These are phyloP conservation scores for Rubroshorea leprosula DNA, from an alignment of 345 rosid species.

Conservation along the genomic window DNA sequence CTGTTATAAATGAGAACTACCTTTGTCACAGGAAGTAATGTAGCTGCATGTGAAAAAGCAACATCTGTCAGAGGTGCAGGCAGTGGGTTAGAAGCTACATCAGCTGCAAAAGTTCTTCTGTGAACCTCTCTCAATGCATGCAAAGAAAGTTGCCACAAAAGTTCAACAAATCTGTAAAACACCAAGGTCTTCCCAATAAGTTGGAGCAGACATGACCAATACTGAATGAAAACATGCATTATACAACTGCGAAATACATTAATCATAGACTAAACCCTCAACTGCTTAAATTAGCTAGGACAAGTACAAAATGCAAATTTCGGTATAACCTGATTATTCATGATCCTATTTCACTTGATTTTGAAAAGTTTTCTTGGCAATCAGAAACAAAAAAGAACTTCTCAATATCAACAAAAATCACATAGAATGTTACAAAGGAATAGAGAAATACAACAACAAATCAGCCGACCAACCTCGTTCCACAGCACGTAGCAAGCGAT, in stretches of 20 bases:
- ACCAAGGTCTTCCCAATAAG: neutral
- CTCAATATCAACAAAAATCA: neutral
- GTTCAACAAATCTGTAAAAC: slow-evolving; percentile 88
- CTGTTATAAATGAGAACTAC: slow-evolving; percentile 24
- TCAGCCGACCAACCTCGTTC: slow-evolving; percentile 54
- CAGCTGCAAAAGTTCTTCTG: slow-evolving; percentile 84
- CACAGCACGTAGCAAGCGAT: slow-evolving; percentile 97
- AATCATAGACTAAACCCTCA: neutral
- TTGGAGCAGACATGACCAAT: no score
- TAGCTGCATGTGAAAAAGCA: slow-evolving; percentile 96
- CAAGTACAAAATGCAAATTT: neutral
- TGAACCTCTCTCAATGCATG: slow-evolving; percentile 97
- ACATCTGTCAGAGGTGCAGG: slow-evolving; percentile 97
- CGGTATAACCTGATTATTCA: neutral
- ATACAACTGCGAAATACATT: neutral
- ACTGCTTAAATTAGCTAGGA: neutral
- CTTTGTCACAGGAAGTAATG: slow-evolving; percentile 96
- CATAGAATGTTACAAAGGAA: no score
- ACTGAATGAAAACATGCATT: neutral
- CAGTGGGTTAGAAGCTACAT: slow-evolving; percentile 75
- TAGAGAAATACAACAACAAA: neutral
- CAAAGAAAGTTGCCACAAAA: slow-evolving; percentile 96
- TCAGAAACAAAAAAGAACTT: neutral
- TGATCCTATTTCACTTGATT: neutral
- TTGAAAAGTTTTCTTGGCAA: neutral